phyloP scores from a whole-genome alignment of 2,329 filamentous ascomycete genomes.

The Arthrobotrys entomopaga region DNA sequence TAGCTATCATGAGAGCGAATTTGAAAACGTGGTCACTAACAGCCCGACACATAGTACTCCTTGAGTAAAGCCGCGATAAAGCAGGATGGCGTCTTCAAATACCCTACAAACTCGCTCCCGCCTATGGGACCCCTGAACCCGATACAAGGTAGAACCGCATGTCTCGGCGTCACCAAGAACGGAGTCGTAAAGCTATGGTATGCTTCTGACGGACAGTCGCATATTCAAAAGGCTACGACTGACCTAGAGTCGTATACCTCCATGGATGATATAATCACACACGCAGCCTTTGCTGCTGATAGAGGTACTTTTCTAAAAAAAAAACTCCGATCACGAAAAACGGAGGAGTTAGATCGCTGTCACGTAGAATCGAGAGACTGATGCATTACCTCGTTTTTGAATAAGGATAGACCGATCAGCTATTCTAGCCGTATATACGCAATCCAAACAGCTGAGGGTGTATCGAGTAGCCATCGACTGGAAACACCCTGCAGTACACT shows the following conservation, averaged over 20 bases:
- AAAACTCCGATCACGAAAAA: not conserved
- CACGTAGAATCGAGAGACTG: conserved; percentile 13
- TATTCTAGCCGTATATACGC: conserved; percentile 60
- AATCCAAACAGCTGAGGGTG: conserved; percentile 76
- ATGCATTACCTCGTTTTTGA: conserved; percentile 30
- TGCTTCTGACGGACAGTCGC: conserved; percentile 59
- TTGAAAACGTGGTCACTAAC: conserved; percentile 31
- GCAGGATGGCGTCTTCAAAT: conserved; percentile 56
- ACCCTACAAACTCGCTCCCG: conserved; percentile 56
- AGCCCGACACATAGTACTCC: conserved; percentile 50
- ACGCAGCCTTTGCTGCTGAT: conserved; percentile 79
- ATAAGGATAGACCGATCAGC: conserved; percentile 49
- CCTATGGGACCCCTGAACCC: conserved; percentile 58
- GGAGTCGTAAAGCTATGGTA: conserved; percentile 56
- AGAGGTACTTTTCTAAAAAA: conserved; percentile 74
- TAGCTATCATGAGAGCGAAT: conserved; percentile 5
- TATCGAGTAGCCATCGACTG: conserved; percentile 80
- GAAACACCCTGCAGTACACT: conserved; percentile 65
- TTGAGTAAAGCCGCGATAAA: conserved; percentile 56
- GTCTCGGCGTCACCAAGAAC: conserved; percentile 58
- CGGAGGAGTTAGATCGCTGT: conserved; percentile 2
- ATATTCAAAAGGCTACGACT: conserved; percentile 76
- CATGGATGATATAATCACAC: conserved; percentile 79
- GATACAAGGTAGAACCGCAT: conserved; percentile 56
- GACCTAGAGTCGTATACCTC: conserved; percentile 78